Conservation (phyloP, 139 green algal species). For the Nannochloris sp. region DNA sequence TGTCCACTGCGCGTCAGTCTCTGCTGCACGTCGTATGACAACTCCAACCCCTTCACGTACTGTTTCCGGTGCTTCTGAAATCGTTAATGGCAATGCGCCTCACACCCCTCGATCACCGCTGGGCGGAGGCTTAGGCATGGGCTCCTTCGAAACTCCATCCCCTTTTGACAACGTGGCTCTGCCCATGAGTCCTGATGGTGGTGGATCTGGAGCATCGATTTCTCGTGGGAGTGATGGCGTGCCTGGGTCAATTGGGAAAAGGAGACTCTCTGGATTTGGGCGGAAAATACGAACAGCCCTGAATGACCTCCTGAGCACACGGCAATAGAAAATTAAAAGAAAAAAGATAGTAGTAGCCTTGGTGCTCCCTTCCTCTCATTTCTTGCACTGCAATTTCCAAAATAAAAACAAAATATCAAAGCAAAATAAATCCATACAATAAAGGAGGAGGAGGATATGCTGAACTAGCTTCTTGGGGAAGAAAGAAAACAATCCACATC, state of each 20-base stretch:
- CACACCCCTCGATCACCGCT: not conserved
- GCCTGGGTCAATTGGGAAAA: not conserved
- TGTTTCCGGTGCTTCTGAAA: not conserved
- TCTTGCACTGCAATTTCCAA: too few relatives aligned
- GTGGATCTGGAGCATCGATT: not conserved
- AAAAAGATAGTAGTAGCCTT: too few relatives aligned
- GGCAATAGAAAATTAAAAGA: too few relatives aligned
- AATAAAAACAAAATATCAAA: too few relatives aligned
- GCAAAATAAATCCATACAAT: too few relatives aligned
- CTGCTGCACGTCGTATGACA: constrained; percentile 60
- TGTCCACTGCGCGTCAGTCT: constrained; percentile 81
- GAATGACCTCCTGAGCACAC: constrained; percentile 19
- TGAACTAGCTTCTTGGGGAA: too few relatives aligned
- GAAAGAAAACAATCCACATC: too few relatives aligned
- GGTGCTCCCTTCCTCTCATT: too few relatives aligned
- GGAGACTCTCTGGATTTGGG: constrained; percentile 12
- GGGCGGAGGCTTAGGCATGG: not conserved
- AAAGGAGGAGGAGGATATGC: too few relatives aligned
- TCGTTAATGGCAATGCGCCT: not conserved
- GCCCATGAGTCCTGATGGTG: not conserved
- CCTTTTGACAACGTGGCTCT: not conserved
- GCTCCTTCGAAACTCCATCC: not conserved
- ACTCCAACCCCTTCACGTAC: constrained; percentile 10
- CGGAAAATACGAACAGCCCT: constrained; percentile 31
- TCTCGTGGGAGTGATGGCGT: not conserved